These are phyloP conservation scores for Podila epicladia DNA, from an alignment of 192 early-diverging fungal species.

Conservation along the genomic window DNA sequence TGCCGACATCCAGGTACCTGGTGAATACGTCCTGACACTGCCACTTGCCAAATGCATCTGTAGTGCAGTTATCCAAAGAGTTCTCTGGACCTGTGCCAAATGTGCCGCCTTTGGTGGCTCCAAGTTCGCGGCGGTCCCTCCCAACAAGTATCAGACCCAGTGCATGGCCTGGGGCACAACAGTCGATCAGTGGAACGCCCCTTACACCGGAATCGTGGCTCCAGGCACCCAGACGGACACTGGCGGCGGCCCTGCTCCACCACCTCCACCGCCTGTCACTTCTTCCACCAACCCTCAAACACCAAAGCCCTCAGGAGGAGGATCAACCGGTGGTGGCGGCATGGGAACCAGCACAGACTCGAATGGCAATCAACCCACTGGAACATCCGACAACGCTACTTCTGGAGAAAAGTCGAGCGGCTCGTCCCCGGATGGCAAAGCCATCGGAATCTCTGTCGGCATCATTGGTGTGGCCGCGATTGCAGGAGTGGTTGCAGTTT, in stretches of 20 bases:
- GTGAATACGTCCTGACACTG: constrained; percentile 20
- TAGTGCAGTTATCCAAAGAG: constrained; percentile 14
- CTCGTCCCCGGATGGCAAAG: constrained; percentile 5
- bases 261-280: neutral
- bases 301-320: neutral
- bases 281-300: neutral
- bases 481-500: constrained; percentile 18
- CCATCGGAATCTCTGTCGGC: constrained; percentile 33
- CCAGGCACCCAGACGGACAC: constrained; percentile 36
- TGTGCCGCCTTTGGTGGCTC: constrained; percentile 12
- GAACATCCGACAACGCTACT: constrained; percentile 18
- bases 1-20: constrained; percentile 19
- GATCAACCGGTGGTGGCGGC: neutral
- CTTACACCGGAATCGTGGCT: constrained; percentile 25
- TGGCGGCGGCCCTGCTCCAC: neutral
- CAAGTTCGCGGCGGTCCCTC: constrained; percentile 20
- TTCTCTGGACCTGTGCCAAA: constrained; percentile 37
- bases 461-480: constrained; percentile 34
- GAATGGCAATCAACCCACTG: neutral
- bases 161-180: constrained; percentile 35
- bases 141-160: constrained; percentile 35
- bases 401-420: neutral
- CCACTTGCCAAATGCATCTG: constrained; percentile 31
- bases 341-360: neutral
- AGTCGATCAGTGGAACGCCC: constrained; percentile 10